Base-by-base conservation (phyloP, 139 green algal genomes). In the Coelastrella sp. region DNA sequence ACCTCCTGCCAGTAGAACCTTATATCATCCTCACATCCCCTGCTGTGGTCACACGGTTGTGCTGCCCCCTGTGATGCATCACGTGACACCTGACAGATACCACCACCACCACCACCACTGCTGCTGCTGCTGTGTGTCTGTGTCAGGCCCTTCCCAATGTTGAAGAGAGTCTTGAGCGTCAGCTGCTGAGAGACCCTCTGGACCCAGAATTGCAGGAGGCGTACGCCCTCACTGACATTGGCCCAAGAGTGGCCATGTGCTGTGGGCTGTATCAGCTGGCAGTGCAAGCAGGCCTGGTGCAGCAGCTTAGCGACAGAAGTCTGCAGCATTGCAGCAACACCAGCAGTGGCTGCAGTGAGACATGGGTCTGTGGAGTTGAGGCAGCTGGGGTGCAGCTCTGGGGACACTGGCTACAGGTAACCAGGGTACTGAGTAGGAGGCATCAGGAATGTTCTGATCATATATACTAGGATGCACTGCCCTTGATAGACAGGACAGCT, bases 161-260 rank as follows among this genome's bases (percentile, higher is more conserved):
- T 53, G 34, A 64, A 37, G 27, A 53, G 38, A 27, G 43, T 5
- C 69, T 85, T 60, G 51, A 87, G 40, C 68, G 90, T 63, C 53
- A n/a, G 3, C 81, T 69, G 45, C 41, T 27, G 85, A 38, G 6
- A 66, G 71, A 45, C 64, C 67, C 17, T 9, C 67, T 84, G 8
- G 78, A 84, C 25, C 60, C 41, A 64, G 40, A 84, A 32, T 53
- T 84, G 25, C 60, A 75, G 40, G 40, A 43, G 6, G 78, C 78
- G 25, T 75, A 66, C n/a, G 30, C 13, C 5, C 41, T 84, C 25
- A 79, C 82, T 2, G 76, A 89, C 30, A 73, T 91, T 25, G 92
- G 86, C 5, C 91, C 92, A 5, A 75, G 92, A 2, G 82, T 93
- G 23, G 84, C 86, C 4, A 27, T 88, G 57, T 45, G 90, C 53